Evolutionary conservation across 2,329 filamentous ascomycete genomes (phyloP).

Genomic region (Beauveria brongniartii): DNA sequence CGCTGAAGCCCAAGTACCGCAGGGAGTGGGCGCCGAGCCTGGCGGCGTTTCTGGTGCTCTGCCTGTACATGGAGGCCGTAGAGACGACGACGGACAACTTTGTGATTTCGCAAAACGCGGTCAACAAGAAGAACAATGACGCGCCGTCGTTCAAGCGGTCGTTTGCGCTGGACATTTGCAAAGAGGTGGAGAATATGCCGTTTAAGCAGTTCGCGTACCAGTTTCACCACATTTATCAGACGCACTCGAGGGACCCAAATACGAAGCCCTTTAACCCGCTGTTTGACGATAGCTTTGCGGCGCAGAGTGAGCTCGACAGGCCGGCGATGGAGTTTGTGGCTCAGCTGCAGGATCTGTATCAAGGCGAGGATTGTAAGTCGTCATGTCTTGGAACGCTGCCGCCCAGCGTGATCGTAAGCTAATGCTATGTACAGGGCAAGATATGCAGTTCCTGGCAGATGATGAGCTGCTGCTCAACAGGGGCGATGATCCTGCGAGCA

Average conservation of each 20-base stretch:
- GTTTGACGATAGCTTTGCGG: constrained; percentile 34
- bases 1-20: constrained; percentile 45
- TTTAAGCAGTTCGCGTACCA: constrained; percentile 54
- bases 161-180: constrained; percentile 38
- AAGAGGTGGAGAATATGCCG: constrained; percentile 48
- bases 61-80: constrained; percentile 51
- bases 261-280: constrained; percentile 48
- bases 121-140: constrained; percentile 31
- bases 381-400: neutral
- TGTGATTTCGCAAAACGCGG: constrained; percentile 43
- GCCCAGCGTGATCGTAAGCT: neutral
- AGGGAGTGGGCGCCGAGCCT: constrained; percentile 49
- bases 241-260: constrained; percentile 41
- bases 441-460: constrained; percentile 34
- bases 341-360: constrained; percentile 35
- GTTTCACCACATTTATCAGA: constrained; percentile 53
- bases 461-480: constrained; percentile 38
- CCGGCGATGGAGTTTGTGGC: constrained; percentile 38
- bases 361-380: constrained; percentile 37
- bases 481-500: constrained; percentile 37
- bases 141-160: constrained; percentile 31
- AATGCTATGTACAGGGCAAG: constrained; percentile 22
- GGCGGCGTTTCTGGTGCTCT: constrained; percentile 48
- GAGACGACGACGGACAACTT: constrained; percentile 46
- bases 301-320: constrained; percentile 37